phyloP scores from a whole-genome alignment of 768 basidiomycete genomes.

The Wakefieldia striispora region DNA sequence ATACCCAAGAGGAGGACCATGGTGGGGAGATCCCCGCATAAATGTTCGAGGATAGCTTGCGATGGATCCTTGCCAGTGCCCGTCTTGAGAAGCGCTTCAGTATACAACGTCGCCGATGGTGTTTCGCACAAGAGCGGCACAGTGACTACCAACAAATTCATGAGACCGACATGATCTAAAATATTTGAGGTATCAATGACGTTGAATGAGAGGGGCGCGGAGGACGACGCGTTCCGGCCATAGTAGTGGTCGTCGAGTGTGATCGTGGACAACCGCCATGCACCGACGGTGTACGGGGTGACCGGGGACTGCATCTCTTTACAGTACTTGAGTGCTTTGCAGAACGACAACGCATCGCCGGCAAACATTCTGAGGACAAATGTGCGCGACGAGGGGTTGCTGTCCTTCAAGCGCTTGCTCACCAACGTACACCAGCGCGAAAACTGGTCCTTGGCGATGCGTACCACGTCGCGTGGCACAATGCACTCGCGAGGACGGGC shows the following conservation, averaged over 20 bases:
- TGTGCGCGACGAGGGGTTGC: constrained; percentile 11
- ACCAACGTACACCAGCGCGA: constrained; percentile 23
- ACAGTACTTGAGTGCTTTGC: constrained; percentile 19
- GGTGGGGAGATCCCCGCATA: constrained; percentile 26
- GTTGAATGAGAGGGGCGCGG: constrained; percentile 28
- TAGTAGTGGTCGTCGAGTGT: constrained; percentile 21
- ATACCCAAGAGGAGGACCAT: constrained; percentile 26
- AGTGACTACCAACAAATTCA: constrained; percentile 26
- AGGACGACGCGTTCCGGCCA: constrained; percentile 1
- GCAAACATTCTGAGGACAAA: constrained; percentile 29
- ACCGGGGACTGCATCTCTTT: constrained; percentile 2
- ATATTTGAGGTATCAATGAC: constrained; percentile 34
- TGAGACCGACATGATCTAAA: constrained; percentile 22
- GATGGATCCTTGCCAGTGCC: constrained; percentile 13
- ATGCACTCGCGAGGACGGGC: background rate
- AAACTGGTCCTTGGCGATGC: constrained; percentile 24
- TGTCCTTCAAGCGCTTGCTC: constrained; percentile 10
- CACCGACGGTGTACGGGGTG: constrained; percentile 20
- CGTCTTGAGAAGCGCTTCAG: constrained; percentile 21
- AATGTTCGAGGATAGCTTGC: constrained; percentile 12
- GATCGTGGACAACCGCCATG: constrained; percentile 25
- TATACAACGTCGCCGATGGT: constrained; percentile 26
- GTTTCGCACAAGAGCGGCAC: constrained; percentile 21
- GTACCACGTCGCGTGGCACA: constrained; percentile 6
- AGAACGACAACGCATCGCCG: constrained; percentile 29